These are phyloP conservation scores for Porcisia deanei DNA, from an alignment of 208 protist species.

Conservation along the genomic window DNA sequence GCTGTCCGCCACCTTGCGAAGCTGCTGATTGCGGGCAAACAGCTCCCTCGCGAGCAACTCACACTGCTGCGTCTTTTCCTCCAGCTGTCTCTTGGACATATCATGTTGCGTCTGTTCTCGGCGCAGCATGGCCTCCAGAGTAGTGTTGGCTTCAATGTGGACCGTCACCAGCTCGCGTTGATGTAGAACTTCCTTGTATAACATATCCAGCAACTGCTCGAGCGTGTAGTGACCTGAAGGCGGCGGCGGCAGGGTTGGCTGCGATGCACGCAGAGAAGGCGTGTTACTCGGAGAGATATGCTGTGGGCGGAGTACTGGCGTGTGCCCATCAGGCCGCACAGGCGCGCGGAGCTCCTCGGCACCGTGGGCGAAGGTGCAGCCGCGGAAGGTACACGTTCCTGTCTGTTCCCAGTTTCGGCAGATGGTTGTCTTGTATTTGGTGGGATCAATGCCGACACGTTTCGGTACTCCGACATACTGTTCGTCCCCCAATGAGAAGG, in stretches of 20 bases:
- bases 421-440: conserved; percentile 88
- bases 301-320: conserved; percentile 38
- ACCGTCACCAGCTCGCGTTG: conserved; percentile 59
- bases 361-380: conserved; percentile 86
- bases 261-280: conserved; percentile 34
- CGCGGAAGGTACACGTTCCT: conserved; percentile 65
- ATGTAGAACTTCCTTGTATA: conserved; percentile 59
- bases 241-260: conserved; percentile 21
- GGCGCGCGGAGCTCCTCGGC: conserved; percentile 76
- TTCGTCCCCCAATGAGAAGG: conserved; percentile 54
- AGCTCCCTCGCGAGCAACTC: conserved; percentile 27
- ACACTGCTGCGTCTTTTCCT: conserved; percentile 36
- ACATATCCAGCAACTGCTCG: conserved; percentile 72
- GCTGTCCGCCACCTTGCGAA: conserved; percentile 26
- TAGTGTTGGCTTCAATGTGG: conserved; percentile 73
- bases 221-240: conserved; percentile 31
- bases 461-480: conserved; percentile 39
- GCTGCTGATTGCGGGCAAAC: conserved; percentile 32
- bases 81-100: conserved; percentile 42
- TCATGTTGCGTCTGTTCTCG: conserved; percentile 57
- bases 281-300: conserved; percentile 38
- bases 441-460: conserved; percentile 64
- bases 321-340: conserved; percentile 40
- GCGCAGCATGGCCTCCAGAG: conserved; percentile 62
- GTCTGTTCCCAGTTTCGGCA: conserved; percentile 83